phyloP scores from a whole-genome alignment of 1,284 basidiomycete species.

The Malassezia sp. region DNA sequence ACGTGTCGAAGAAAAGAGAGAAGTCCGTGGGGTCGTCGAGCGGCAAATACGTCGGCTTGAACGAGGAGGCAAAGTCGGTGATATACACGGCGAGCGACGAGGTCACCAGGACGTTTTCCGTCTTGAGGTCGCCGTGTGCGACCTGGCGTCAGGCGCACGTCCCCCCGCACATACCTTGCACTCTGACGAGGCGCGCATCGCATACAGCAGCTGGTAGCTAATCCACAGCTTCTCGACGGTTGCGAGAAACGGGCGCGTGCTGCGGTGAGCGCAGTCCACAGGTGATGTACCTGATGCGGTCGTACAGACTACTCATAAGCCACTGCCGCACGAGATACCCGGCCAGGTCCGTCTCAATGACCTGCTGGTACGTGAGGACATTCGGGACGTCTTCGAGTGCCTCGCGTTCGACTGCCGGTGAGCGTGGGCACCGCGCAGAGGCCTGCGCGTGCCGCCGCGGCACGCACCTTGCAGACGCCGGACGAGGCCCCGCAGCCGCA shows the following conservation, averaged over 20 bases:
- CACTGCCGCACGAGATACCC: constrained; percentile 91
- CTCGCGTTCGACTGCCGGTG: constrained; percentile 58
- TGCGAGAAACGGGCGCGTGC: constrained; percentile 87
- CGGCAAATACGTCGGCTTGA: constrained; percentile 90
- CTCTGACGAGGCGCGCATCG: constrained; percentile 68
- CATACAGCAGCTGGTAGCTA: constrained; percentile 79
- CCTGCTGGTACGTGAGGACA: constrained; percentile 76
- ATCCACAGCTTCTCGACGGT: constrained; percentile 96
- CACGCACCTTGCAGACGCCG: constrained; percentile 58
- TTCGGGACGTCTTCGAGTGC: constrained; percentile 72
- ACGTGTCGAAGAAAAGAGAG: constrained; percentile 94
- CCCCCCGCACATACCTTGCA: too few relatives aligned
- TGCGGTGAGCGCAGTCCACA: constrained; percentile 48
- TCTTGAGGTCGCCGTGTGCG: constrained; percentile 94
- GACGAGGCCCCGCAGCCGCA: constrained; percentile 59
- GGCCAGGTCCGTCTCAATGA: constrained; percentile 88
- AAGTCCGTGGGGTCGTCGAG: constrained; percentile 95
- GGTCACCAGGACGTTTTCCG: constrained; percentile 90
- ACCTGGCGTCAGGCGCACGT: too few relatives aligned
- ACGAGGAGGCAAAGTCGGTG: constrained; percentile 82
- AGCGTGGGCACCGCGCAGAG: neutral
- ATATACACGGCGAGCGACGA: constrained; percentile 92
- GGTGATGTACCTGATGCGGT: constrained; percentile 73
- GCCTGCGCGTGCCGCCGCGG: too few relatives aligned
- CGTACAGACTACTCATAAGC: constrained; percentile 87